phyloP scores from a whole-genome alignment of 345 rosid species.

The Citrus reticulata region DNA sequence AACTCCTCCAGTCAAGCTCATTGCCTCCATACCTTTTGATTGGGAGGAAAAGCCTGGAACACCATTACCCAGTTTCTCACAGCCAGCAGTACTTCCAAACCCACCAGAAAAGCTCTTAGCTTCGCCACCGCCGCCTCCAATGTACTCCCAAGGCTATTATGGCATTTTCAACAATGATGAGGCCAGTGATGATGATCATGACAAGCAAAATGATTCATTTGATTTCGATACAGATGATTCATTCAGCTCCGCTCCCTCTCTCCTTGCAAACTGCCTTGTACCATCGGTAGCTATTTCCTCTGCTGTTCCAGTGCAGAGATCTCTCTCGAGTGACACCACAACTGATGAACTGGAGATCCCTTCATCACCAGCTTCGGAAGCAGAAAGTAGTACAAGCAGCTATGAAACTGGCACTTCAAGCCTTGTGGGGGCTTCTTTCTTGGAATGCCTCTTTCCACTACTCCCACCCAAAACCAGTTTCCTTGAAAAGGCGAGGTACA shows the following conservation, averaged over 20 bases:
- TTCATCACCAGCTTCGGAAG: slow-evolving; percentile 56
- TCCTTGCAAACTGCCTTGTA: slow-evolving; percentile 39
- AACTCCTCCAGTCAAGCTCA: slow-evolving; percentile 50
- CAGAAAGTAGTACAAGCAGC: slow-evolving; percentile 63
- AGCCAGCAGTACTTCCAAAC: slow-evolving; percentile 9
- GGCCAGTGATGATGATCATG: slow-evolving; percentile 6
- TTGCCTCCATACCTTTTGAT: slow-evolving; percentile 62
- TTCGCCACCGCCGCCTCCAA: slow-evolving; percentile 41
- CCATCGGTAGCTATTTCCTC: slow-evolving; percentile 28
- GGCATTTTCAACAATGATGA: slow-evolving; percentile 11
- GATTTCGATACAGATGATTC: slow-evolving; percentile 46
- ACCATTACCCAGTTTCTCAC: slow-evolving; percentile 40
- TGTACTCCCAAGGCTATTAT: slow-evolving; percentile 15
- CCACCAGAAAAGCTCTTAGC: slow-evolving; percentile 14
- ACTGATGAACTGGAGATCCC: slow-evolving; percentile 26
- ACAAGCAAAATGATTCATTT: slow-evolving; percentile 16
- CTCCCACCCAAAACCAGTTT: slow-evolving; percentile 45
- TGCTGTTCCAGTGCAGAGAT: slow-evolving; percentile 35
- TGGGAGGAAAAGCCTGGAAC: slow-evolving; percentile 83
- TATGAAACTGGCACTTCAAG: slow-evolving; percentile 60
- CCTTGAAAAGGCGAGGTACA: slow-evolving; percentile 26
- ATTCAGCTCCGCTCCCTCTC: slow-evolving; percentile 54
- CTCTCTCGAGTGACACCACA: slow-evolving; percentile 20
- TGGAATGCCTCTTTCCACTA: slow-evolving; percentile 84
- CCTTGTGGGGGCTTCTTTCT: slow-evolving; percentile 66